A percentile compares a stretch with the other conserved stretches of the same genome.
Evolutionary conservation across 2,329 filamentous ascomycete genomes (phyloP).

Genomic region (Pseudogymnoascus sp.): DNA sequence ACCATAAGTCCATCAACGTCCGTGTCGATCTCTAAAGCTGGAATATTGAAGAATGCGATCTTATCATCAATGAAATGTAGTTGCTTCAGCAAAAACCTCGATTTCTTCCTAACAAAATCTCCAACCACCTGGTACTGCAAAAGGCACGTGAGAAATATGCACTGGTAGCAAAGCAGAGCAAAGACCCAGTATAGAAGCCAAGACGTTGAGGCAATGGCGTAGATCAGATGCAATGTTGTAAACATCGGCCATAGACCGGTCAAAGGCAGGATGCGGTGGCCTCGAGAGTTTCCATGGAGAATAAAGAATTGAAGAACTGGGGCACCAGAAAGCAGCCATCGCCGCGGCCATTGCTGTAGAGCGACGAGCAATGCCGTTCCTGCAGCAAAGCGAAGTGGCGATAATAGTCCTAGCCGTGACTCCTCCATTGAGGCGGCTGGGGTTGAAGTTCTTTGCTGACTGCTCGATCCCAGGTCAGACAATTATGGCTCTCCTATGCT

Average conservation of each 20-base stretch:
- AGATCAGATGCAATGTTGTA: conserved; percentile 39
- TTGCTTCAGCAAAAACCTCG: conserved; percentile 31
- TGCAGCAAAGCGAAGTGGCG: conserved; percentile 8
- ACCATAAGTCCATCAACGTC: conserved; percentile 47
- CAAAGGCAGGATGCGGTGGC: conserved; percentile 36
- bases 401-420: not conserved
- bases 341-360: conserved; percentile 26
- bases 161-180: conserved; percentile 35
- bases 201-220: conserved; percentile 43
- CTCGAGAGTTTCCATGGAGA: conserved; percentile 30
- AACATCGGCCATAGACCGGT: conserved; percentile 43
- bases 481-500: not conserved
- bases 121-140: conserved; percentile 35
- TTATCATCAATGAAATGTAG: conserved; percentile 46
- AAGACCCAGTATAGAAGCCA: conserved; percentile 45
- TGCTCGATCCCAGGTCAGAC: not conserved
- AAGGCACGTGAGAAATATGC: conserved; percentile 37
- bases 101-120: conserved; percentile 25
- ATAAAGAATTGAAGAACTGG: conserved; percentile 31
- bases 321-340: conserved; percentile 38
- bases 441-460: not conserved
- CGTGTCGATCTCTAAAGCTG: conserved; percentile 48
- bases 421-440: not conserved
- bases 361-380: conserved; percentile 15
- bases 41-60: conserved; percentile 35